Percentiles rank a stretch among this genome's conserved stretches.
These are phyloP conservation scores for Neopestalotiopsis sp. DNA, from an alignment of 2,329 filamentous ascomycete species.

Conservation along the genomic window DNA sequence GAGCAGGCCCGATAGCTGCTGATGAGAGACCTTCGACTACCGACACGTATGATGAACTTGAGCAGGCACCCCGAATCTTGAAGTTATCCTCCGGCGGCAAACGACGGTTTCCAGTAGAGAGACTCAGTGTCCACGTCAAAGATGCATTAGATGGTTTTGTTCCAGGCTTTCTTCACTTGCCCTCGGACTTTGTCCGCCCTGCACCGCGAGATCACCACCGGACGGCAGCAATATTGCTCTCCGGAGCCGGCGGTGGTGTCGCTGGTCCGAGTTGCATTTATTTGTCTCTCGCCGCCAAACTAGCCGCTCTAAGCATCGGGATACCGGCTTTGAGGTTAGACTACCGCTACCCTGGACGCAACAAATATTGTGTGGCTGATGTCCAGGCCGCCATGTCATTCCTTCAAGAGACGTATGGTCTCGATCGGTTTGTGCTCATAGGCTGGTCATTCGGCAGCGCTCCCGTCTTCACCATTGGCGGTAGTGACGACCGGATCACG, in stretches of 20 bases:
- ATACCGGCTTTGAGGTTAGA: slow-evolving; percentile 46
- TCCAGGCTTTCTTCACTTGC: slow-evolving; percentile 37
- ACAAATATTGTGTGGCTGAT: slow-evolving; percentile 40
- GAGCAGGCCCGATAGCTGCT: not conserved
- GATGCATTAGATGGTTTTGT: slow-evolving; percentile 24
- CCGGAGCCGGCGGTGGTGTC: slow-evolving; percentile 20
- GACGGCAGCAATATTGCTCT: slow-evolving; percentile 7
- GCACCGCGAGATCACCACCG: slow-evolving; percentile 30
- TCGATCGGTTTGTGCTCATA: slow-evolving; percentile 42
- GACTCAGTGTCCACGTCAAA: not conserved
- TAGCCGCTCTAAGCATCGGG: slow-evolving; percentile 38
- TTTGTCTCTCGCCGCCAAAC: slow-evolving; percentile 44
- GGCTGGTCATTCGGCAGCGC: slow-evolving; percentile 49
- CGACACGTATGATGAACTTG: not conserved
- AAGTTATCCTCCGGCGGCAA: not conserved
- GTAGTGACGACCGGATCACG: slow-evolving; percentile 23
- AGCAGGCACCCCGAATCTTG: not conserved
- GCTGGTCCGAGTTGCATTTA: slow-evolving; percentile 46
- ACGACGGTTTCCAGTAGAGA: not conserved
- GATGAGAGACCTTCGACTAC: not conserved
- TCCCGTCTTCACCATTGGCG: slow-evolving; percentile 44
- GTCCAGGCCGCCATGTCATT: slow-evolving; percentile 41
- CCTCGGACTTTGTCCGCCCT: slow-evolving; percentile 35
- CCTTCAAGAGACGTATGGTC: slow-evolving; percentile 34
- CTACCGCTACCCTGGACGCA: slow-evolving; percentile 33